Evolutionary conservation across 2,329 filamentous ascomycete genomes (phyloP).

Genomic region (Paraphaeosphaeria minitans): DNA sequence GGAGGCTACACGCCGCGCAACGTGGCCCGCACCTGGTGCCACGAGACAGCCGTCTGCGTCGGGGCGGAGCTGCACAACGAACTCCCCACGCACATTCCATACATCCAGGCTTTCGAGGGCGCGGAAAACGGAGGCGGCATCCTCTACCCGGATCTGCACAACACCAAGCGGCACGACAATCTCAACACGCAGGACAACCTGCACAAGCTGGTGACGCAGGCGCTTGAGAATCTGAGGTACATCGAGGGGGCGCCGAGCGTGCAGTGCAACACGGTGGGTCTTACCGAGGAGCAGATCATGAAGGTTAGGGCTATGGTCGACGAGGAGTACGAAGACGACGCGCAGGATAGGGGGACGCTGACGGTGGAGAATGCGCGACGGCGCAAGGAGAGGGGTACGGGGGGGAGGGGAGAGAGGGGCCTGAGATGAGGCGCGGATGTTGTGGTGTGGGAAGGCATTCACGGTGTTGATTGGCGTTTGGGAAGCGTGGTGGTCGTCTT

Average conservation of each 20-base stretch:
- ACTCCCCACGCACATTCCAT: slow-evolving; percentile 81
- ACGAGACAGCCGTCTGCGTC: slow-evolving; percentile 91
- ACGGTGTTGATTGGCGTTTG: background rate
- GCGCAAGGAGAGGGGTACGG: slow-evolving; percentile 52
- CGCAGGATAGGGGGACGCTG: slow-evolving; percentile 62
- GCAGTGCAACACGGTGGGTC: slow-evolving; percentile 75
- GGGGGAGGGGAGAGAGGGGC: slow-evolving; percentile 50
- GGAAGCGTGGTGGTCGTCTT: slow-evolving; percentile 1
- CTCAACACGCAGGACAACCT: slow-evolving; percentile 79
- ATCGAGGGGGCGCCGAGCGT: slow-evolving; percentile 79
- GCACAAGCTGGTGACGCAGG: slow-evolving; percentile 74
- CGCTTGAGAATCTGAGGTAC: slow-evolving; percentile 85
- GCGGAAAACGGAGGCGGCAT: slow-evolving; percentile 72
- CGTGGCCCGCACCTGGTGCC: slow-evolving; percentile 94
- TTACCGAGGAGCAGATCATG: slow-evolving; percentile 69
- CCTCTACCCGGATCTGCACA: slow-evolving; percentile 86
- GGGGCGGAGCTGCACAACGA: slow-evolving; percentile 72
- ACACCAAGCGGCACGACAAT: slow-evolving; percentile 73
- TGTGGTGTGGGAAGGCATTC: background rate
- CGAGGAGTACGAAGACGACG: slow-evolving; percentile 67
- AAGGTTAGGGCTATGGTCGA: slow-evolving; percentile 71
- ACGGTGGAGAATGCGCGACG: slow-evolving; percentile 55
- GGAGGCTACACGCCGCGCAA: slow-evolving; percentile 97
- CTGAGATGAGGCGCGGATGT: slow-evolving; percentile 18
- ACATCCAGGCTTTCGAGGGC: slow-evolving; percentile 81